Percentiles rank a stretch among this genome's conserved stretches.
These are phyloP conservation scores for Zalerion maritima DNA, from an alignment of 495 filamentous ascomycete species.

Conservation along the genomic window DNA sequence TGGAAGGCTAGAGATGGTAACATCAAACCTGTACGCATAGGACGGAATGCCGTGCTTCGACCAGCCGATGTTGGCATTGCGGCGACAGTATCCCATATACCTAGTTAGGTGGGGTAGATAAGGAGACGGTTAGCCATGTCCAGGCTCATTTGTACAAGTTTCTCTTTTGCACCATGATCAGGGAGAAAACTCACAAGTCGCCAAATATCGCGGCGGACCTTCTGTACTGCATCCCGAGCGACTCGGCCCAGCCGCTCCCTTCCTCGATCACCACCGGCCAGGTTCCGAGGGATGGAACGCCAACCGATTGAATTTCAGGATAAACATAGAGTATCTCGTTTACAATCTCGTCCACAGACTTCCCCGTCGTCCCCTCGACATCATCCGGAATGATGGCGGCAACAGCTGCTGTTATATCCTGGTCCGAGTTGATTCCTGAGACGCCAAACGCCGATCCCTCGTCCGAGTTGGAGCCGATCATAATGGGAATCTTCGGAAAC, in stretches of 20 bases:
- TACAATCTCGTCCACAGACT: conserved; percentile 1
- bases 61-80: conserved; percentile 25
- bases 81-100: conserved; percentile 8
- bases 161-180: too few species aligned
- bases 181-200: conserved; percentile 2
- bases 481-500: conserved; percentile 43
- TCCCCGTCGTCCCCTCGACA: background rate
- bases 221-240: conserved; percentile 2
- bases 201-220: conserved; percentile 1
- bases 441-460: conserved; percentile 46
- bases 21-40: conserved; percentile 32
- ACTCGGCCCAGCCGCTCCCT: background rate
- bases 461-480: conserved; percentile 45
- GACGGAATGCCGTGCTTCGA: conserved; percentile 14
- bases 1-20: conserved; percentile 14
- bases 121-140: too few species aligned
- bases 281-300: conserved; percentile 11
- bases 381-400: conserved; percentile 2
- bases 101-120: too few species aligned
- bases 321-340: conserved; percentile 10
- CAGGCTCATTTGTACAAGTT: too few species aligned
- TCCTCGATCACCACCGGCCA: background rate
- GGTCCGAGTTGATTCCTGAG: conserved; percentile 15
- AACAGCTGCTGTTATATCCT: conserved; percentile 12
- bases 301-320: conserved; percentile 18